Percentiles rank a stretch among this genome's conserved stretches.
Evolutionary conservation across 2,329 filamentous ascomycete genomes (phyloP).

Genomic region (Cyanodermella asteris): DNA sequence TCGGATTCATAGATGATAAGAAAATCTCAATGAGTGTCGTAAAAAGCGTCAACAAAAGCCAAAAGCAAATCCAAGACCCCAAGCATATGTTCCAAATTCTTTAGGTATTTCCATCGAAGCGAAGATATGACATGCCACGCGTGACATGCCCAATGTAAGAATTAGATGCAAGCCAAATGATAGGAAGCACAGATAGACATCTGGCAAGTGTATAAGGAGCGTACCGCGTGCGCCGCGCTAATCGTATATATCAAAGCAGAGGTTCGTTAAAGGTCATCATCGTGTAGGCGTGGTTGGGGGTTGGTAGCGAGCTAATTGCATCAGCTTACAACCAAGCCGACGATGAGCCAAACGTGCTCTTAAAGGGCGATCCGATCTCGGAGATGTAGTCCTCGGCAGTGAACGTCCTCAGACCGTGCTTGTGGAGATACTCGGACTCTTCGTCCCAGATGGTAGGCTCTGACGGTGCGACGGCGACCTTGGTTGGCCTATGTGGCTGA

Average conservation of each 20-base stretch:
- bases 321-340: too few relatives aligned
- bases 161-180: too few relatives aligned
- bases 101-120: background rate
- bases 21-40: constrained; percentile 1
- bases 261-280: constrained; percentile 11
- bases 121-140: background rate
- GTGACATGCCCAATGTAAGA: too few relatives aligned
- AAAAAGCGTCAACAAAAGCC: background rate
- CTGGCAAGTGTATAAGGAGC: constrained; percentile 1
- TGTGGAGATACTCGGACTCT: constrained; percentile 47
- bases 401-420: constrained; percentile 50
- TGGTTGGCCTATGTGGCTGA: too few relatives aligned
- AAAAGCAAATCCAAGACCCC: background rate
- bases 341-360: constrained; percentile 34
- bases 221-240: background rate
- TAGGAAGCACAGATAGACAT: too few relatives aligned
- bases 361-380: constrained; percentile 52
- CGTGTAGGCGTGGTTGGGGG: constrained; percentile 18
- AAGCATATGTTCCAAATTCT: background rate
- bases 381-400: constrained; percentile 62
- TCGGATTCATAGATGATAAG: background rate
- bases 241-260: background rate
- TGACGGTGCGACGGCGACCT: too few relatives aligned
- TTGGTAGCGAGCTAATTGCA: too few relatives aligned
- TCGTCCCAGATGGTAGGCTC: constrained; percentile 43